These are phyloP conservation scores for Rhinocladiella mackenziei DNA, from an alignment of 2,329 filamentous ascomycete genomes.

Conservation along the genomic window DNA sequence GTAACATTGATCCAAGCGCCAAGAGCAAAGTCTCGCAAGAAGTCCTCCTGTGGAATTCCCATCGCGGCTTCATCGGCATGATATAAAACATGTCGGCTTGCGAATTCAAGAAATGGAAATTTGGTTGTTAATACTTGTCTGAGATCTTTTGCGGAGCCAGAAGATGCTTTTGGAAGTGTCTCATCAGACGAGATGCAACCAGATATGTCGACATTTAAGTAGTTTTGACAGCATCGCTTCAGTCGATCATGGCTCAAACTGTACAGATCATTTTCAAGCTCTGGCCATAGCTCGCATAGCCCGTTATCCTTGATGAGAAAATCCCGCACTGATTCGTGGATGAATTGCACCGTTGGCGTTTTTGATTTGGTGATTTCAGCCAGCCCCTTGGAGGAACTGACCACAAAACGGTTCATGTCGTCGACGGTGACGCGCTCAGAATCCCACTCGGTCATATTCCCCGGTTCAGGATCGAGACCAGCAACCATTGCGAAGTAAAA, in stretches of 20 bases:
- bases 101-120: slow-evolving; percentile 45
- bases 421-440: slow-evolving; percentile 20
- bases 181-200: slow-evolving; percentile 2
- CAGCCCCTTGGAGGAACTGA: slow-evolving; percentile 50
- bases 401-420: slow-evolving; percentile 36
- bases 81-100: slow-evolving; percentile 30
- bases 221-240: slow-evolving; percentile 43
- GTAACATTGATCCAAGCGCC: slow-evolving; percentile 32
- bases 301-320: slow-evolving; percentile 40
- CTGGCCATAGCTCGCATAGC: slow-evolving; percentile 34
- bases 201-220: slow-evolving; percentile 35
- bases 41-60: slow-evolving; percentile 24
- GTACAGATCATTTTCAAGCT: slow-evolving; percentile 34
- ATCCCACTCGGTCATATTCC: slow-evolving; percentile 26
- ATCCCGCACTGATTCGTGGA: slow-evolving; percentile 41
- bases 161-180: slow-evolving; percentile 21
- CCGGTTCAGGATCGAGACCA: slow-evolving; percentile 28
- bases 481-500: slow-evolving; percentile 45
- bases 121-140: slow-evolving; percentile 23
- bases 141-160: slow-evolving; percentile 18
- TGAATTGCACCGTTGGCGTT: slow-evolving; percentile 44
- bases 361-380: slow-evolving; percentile 30
- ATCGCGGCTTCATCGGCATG: slow-evolving; percentile 31
- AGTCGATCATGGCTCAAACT: slow-evolving; percentile 42
- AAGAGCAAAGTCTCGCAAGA: slow-evolving; percentile 32